Percentiles rank a stretch among this genome's conserved stretches.
phyloP scores from a whole-genome alignment of 75 land plant species.

The Cunninghamia lanceolata region DNA sequence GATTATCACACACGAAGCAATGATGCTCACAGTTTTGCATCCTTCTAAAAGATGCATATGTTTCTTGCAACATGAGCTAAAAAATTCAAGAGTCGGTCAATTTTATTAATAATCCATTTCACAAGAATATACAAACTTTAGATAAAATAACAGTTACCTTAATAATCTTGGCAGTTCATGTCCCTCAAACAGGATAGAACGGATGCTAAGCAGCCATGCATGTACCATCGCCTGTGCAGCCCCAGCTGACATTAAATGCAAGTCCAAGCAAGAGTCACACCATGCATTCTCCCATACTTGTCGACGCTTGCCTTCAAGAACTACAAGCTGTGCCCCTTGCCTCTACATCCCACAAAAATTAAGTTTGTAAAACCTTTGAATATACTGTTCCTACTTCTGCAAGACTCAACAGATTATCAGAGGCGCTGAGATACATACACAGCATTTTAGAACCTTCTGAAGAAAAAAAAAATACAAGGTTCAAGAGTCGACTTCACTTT shows the following conservation, averaged over 20 bases:
- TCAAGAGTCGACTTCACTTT: not conserved
- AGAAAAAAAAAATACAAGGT: not conserved
- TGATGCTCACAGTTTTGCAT: not conserved
- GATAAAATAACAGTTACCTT: conserved; percentile 44
- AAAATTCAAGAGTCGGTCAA: not conserved
- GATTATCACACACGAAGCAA: not conserved
- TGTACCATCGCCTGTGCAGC: conserved; percentile 98
- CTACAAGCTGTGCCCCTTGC: conserved; percentile 89
- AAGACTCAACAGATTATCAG: not conserved
- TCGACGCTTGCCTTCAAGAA: conserved; percentile 81
- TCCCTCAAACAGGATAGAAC: conserved; percentile 73
- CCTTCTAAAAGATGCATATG: not conserved
- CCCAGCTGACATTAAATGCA: conserved; percentile 97
- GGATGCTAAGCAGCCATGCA: conserved; percentile 86
- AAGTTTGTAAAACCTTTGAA: not conserved
- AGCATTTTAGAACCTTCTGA: not conserved
- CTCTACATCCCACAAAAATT: conserved; percentile 38
- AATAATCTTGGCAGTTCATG: conserved; percentile 71
- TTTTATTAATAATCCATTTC: not conserved
- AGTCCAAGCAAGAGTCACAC: conserved; percentile 83
- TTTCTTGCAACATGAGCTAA: not conserved
- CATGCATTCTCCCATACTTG: conserved; percentile 91
- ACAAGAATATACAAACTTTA: not conserved
- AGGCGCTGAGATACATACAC: not conserved
- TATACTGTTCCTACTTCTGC: not conserved